Evolutionary conservation across 768 basidiomycete genomes (phyloP), one percentile per base, ranked within the genome.

Genomic region (Calocybe indica): DNA sequence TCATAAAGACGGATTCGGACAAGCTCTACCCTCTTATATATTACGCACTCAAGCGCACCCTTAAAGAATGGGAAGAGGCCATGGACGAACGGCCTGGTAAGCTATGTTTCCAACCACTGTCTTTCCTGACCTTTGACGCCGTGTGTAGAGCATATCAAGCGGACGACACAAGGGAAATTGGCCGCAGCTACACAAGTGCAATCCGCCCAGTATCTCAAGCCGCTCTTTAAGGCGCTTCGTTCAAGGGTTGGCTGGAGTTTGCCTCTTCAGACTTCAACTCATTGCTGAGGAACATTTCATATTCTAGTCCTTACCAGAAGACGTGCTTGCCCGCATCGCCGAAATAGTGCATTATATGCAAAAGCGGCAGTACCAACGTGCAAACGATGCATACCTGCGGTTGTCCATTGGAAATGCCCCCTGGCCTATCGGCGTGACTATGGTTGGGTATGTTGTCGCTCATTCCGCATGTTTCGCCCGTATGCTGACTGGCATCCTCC

Each of bases 341-440:
- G 94, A 99, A 66, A 94, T 99, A 45, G 88, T 97, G 6, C 88
- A 97, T 60, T 71, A 92, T 67, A 95, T 96, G 92, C 96, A 99
- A 64, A 86, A 80, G 54, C 85, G 96, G 29, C 83, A 94, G 63
- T 99, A 99, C 57, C 92, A 97, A 64, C 79, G 75, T 46, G 95
- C 96, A 2, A 99, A 98, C 58, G 96, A 99, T 62, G 86, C 94
- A 0, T 99, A 99, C 63, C 80, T 99, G 15, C 87, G 96, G 6
- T 72, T 99, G 35, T 93, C 91, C 5, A 99, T 99, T 53, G 96
- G 96, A 32, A 99, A 96, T 58, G 95, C 96, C 0, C 94, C 96
- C 2, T 99, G 96, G 96, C 96, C 96, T 1, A 99, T 99, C 59
- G 96, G 96, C 37, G 96, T 99, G 7, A 99, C 96, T 51, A 95